phyloP scores from a whole-genome alignment of 257 asterid species.

The Datura wrightii region DNA sequence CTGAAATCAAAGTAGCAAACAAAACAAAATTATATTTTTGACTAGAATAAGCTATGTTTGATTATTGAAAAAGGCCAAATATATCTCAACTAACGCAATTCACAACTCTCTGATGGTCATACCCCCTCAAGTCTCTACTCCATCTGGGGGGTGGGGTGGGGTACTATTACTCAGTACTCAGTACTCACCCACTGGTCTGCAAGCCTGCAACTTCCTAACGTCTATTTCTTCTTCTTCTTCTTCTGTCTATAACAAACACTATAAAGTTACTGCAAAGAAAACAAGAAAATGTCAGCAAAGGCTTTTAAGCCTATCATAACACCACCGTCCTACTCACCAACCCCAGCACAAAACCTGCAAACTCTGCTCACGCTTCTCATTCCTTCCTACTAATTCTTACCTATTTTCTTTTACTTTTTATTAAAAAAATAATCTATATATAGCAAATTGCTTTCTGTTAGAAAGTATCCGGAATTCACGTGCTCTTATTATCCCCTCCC shows the following conservation, averaged over 20 bases:
- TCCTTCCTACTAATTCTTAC: not conserved
- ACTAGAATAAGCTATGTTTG: not conserved
- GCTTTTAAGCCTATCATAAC: slow-evolving; percentile 25
- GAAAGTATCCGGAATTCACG: slow-evolving; percentile 64
- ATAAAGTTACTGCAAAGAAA: not conserved
- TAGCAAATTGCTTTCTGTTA: slow-evolving; percentile 44
- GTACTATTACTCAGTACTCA: not conserved
- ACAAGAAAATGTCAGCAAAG: slow-evolving; percentile 36
- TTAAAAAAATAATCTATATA: slow-evolving; percentile 36
- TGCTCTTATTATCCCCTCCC: slow-evolving; percentile 39
- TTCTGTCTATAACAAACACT: slow-evolving; percentile 31
- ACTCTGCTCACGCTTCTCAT: slow-evolving; percentile 13
- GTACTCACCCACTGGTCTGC: not conserved
- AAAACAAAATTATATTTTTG: not conserved
- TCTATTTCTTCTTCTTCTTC: slow-evolving; percentile 38
- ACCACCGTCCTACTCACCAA: slow-evolving; percentile 29
- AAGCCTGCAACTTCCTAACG: slow-evolving; percentile 47
- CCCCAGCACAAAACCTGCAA: slow-evolving; percentile 28
- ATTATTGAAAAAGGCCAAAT: not conserved
- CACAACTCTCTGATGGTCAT: not conserved
- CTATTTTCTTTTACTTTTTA: slow-evolving; percentile 31
- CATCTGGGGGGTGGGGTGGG: not conserved
- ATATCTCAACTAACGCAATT: slow-evolving; percentile 26
- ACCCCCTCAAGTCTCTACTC: slow-evolving; percentile 25
- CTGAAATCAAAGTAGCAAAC: not conserved